Evolutionary conservation across 73 alveolate species (phyloP), one percentile per base, ranked within the genome.

Genomic region (Stentor roeselii): DNA sequence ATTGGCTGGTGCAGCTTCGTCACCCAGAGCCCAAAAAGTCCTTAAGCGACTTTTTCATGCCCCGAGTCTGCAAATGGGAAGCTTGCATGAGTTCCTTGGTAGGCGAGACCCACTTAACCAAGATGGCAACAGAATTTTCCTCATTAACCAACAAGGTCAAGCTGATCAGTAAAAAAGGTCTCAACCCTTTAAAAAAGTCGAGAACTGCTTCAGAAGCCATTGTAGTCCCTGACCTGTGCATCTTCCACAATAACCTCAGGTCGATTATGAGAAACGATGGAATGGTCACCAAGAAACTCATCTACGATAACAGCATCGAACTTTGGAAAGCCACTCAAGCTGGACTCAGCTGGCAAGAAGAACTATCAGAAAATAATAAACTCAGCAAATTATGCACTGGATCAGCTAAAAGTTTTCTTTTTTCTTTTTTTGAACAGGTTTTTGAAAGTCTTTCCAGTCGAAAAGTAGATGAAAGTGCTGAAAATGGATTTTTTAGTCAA

Each of bases 311-410:
- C 2, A 67, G 41, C 0, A 21, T n/a, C 11, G 80, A 67, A 32
- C 41, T 67, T 30, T 67, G 80, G 37, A 67, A 67, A 67, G 80
- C 80, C 0, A 67, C 41, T 40, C 80, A 67, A 67, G 80, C 37
- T 21, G 80, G 80, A 21, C 42, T 67, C 11, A 34, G 37, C 2
- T 67, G 80, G 80, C 80, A 67, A 67, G 80, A 67, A 67, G 50
- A 67, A 21, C 41, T 67, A 21, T 21, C 41, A 1, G n/a, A 21
- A 1, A 15, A n/a, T 32, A 67, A 67, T 2, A 21, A 32, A 67
- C n/a, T 67, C 21, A 67, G 41, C 42, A 36, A 67, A 21, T 11
- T 67, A 27, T 67, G 80, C 2, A 30, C n/a, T 67, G 80, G 37
- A 34, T 21, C 41, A 67, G 80, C 80, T 27, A 67, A 67, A 67